Conservation (phyloP, 768 basidiomycete species). For the Mycena amicta region DNA sequence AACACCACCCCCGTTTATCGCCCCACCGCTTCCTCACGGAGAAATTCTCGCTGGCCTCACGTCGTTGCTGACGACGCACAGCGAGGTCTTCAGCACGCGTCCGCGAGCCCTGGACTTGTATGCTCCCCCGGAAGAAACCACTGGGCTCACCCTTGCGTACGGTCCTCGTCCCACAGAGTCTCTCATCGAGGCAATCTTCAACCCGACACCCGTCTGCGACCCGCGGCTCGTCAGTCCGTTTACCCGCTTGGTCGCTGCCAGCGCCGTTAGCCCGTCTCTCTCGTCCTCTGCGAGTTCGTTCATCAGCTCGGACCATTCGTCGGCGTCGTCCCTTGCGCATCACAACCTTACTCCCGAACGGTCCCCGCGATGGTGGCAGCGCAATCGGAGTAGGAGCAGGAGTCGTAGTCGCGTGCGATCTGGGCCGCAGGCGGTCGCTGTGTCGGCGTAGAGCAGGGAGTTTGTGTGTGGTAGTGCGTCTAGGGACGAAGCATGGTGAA, state of each 20-base stretch:
- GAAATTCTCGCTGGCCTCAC: slow-evolving; percentile 74
- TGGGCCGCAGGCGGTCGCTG: neutral
- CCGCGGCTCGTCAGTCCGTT: slow-evolving; percentile 43
- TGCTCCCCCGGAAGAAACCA: slow-evolving; percentile 10
- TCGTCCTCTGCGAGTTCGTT: neutral
- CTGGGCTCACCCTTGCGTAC: slow-evolving; percentile 43
- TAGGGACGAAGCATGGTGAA: too few species aligned
- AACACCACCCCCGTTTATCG: slow-evolving; percentile 41
- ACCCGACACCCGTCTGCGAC: slow-evolving; percentile 58
- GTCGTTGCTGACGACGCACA: slow-evolving; percentile 44
- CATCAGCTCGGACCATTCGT: neutral
- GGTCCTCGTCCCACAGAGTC: slow-evolving; percentile 69
- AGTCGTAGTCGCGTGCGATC: slow-evolving; percentile 1
- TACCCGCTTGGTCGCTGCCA: slow-evolving; percentile 37
- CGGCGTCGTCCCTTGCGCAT: neutral
- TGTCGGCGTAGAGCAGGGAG: neutral
- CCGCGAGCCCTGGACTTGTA: slow-evolving; percentile 55
- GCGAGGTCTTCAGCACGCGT: slow-evolving; percentile 54
- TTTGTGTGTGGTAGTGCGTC: too few species aligned
- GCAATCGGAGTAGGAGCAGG: neutral
- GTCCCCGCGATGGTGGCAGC: neutral
- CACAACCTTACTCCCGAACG: neutral
- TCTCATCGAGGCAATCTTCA: slow-evolving; percentile 80
- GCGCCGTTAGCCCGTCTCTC: neutral
- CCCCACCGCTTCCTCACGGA: slow-evolving; percentile 70